Evolutionary conservation across 805 yeast genomes (phyloP).

Genomic region (Yarrowia sp.): DNA sequence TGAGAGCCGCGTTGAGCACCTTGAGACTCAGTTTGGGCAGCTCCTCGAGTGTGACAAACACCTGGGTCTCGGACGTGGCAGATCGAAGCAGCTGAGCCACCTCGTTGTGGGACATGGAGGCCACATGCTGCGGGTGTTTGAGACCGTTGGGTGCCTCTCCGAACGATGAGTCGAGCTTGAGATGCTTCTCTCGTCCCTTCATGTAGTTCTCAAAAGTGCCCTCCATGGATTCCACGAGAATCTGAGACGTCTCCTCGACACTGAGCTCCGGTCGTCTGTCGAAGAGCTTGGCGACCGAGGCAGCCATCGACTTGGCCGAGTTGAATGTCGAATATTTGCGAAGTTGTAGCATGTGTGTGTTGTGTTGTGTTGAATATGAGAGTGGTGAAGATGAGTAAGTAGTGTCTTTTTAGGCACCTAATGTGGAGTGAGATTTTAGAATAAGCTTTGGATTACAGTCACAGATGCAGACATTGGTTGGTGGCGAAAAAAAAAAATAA

Average conservation of each 20-base stretch:
- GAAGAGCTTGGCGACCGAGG: constrained; percentile 27
- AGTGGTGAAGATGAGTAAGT: not conserved
- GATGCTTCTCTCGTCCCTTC: constrained; percentile 15
- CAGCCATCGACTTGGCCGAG: constrained; percentile 36
- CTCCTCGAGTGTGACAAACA: constrained; percentile 32
- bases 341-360: constrained; percentile 3
- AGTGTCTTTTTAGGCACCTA: not conserved
- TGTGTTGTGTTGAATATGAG: not conserved
- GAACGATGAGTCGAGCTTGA: constrained; percentile 6
- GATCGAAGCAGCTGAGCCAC: constrained; percentile 5
- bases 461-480: constrained; percentile 5
- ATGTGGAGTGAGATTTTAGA: not conserved
- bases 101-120: constrained; percentile 2
- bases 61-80: constrained; percentile 24
- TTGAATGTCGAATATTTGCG: constrained; percentile 26
- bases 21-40: constrained; percentile 34
- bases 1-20: constrained; percentile 30
- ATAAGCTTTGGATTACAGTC: constrained; percentile 20
- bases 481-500: not conserved
- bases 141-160: constrained; percentile 38
- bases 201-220: constrained; percentile 26
- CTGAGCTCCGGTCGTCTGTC: constrained; percentile 28
- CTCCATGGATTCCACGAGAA: constrained; percentile 35
- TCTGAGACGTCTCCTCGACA: constrained; percentile 23
- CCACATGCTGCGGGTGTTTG: constrained; percentile 32